Percentiles rank a stretch among this genome's conserved stretches.
phyloP scores from a whole-genome alignment of 345 rosid species.

The Noccaea caerulescens region DNA sequence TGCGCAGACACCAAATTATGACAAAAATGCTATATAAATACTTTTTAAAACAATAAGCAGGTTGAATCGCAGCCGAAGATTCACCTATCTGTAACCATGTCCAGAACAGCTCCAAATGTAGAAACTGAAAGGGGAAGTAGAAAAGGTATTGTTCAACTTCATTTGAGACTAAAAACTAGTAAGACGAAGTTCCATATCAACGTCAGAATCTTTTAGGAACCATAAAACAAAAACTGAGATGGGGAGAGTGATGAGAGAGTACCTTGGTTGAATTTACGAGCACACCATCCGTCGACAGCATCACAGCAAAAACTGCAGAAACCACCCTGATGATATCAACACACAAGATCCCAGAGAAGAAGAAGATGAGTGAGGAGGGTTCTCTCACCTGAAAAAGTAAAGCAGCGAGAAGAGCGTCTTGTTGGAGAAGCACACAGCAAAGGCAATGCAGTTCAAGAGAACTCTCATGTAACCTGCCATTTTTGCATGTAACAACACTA shows the following conservation, averaged over 20 bases:
- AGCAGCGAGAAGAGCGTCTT: slow-evolving; percentile 73
- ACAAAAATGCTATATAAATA: background rate
- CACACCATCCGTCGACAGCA: slow-evolving; percentile 93
- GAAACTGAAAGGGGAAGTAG: slow-evolving; percentile 60
- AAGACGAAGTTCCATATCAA: background rate
- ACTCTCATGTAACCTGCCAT: slow-evolving; percentile 75
- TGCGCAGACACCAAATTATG: slow-evolving; percentile 10
- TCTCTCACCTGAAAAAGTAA: slow-evolving; percentile 70
- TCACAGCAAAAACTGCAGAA: slow-evolving; percentile 87
- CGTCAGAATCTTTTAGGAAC: background rate
- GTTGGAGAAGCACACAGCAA: slow-evolving; percentile 79
- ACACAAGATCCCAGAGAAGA: background rate
- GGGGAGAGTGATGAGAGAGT: background rate
- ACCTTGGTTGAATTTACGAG: slow-evolving; percentile 97
- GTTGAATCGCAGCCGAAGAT: slow-evolving; percentile 3
- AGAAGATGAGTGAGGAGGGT: background rate
- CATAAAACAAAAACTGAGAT: slow-evolving; percentile 8
- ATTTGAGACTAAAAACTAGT: slow-evolving; percentile 24
- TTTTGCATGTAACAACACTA: slow-evolving; percentile 14
- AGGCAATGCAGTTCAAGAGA: slow-evolving; percentile 77
- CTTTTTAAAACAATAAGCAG: background rate
- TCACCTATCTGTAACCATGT: slow-evolving; percentile 96
- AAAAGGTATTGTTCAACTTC: slow-evolving; percentile 13
- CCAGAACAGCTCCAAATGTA: slow-evolving; percentile 95
- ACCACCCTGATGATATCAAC: slow-evolving; percentile 8